Conservation (phyloP, 768 basidiomycete species). For the Rhizopogon vulgaris region DNA sequence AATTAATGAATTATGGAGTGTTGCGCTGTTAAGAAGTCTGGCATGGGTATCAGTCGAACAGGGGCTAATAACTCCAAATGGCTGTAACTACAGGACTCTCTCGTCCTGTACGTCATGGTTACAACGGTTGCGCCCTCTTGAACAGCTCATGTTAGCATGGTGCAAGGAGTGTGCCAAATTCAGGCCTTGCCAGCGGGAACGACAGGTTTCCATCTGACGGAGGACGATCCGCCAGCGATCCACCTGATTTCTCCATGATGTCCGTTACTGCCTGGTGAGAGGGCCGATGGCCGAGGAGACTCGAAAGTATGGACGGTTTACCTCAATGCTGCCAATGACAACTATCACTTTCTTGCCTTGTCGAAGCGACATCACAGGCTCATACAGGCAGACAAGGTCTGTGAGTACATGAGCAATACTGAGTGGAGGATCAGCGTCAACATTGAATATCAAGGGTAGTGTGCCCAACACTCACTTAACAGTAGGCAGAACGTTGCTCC, state of each 20-base stretch:
- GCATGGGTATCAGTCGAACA: too few relatives aligned
- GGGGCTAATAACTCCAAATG: too few relatives aligned
- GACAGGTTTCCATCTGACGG: constrained; percentile 27
- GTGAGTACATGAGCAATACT: constrained; percentile 27
- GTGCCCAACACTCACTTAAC: neutral
- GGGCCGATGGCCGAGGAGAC: constrained; percentile 35
- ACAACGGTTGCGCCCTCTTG: too few relatives aligned
- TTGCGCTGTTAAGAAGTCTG: too few relatives aligned
- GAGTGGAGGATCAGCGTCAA: neutral
- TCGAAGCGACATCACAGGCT: constrained; percentile 47
- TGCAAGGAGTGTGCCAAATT: neutral
- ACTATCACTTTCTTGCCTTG: constrained; percentile 29
- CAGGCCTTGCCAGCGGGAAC: constrained; percentile 11
- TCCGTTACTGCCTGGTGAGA: constrained; percentile 48
- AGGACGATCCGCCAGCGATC: constrained; percentile 43
- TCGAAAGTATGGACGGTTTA: constrained; percentile 1
- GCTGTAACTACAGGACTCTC: too few relatives aligned
- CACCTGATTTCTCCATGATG: constrained; percentile 57
- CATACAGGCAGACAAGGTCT: constrained; percentile 48
- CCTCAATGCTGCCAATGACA: constrained; percentile 14
- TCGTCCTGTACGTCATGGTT: too few relatives aligned
- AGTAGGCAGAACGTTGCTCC: constrained; percentile 10
- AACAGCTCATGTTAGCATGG: constrained; percentile 25
- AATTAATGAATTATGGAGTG: too few relatives aligned
- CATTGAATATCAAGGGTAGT: neutral